Evolutionary conservation across 257 asterid species (phyloP).

Genomic region (Echites panduratus): DNA sequence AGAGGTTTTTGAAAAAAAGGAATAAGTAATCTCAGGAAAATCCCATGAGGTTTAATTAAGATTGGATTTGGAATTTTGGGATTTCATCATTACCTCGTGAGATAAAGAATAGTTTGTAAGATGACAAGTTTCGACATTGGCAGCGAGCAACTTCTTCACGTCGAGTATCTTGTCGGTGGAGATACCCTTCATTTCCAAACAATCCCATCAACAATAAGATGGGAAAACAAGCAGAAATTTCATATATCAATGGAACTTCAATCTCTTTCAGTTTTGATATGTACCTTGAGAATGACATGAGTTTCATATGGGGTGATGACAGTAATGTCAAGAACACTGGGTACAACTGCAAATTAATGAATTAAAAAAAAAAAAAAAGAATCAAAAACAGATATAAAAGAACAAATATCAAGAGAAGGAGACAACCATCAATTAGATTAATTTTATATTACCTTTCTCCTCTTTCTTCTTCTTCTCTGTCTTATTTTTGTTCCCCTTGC

Average conservation of each 20-base stretch:
- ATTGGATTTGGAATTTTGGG: too few species aligned
- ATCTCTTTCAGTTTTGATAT: too few species aligned
- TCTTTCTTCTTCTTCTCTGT: constrained; percentile 91
- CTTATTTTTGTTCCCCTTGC: constrained; percentile 67
- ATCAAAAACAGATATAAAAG: neutral
- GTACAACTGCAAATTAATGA: constrained; percentile 53
- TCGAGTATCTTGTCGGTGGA: constrained; percentile 95
- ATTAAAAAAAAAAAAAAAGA: neutral
- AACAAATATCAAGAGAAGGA: neutral
- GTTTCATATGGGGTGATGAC: constrained; percentile 83
- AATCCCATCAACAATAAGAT: neutral
- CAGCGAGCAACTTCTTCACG: constrained; percentile 73
- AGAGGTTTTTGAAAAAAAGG: too few species aligned
- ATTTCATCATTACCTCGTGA: constrained; percentile 57
- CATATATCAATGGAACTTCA: too few species aligned
- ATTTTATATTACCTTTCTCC: constrained; percentile 56
- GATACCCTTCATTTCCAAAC: constrained; percentile 53
- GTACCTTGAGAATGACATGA: constrained; percentile 79
- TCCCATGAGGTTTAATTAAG: too few species aligned
- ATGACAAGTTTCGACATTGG: constrained; percentile 85
- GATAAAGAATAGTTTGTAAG: constrained; percentile 72
- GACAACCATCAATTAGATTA: neutral
- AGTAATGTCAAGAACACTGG: constrained; percentile 64
- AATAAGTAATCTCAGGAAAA: too few species aligned
- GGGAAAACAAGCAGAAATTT: neutral